Percentiles rank a stretch among this genome's conserved stretches.
phyloP scores from a whole-genome alignment of 805 yeast genomes.

The Maudiozyma serrabonitensis region DNA sequence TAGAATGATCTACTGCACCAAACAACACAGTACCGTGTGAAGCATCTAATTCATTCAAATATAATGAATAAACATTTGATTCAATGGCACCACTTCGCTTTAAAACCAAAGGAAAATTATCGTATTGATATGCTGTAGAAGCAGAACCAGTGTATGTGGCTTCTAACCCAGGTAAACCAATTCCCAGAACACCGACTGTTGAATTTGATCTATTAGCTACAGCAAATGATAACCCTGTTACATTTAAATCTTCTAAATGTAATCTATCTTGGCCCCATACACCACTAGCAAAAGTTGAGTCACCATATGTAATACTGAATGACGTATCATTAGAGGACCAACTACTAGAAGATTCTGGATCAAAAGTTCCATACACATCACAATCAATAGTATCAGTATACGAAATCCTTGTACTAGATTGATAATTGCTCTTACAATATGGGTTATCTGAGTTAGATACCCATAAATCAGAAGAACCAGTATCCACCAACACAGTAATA shows the following conservation, averaged over 20 bases:
- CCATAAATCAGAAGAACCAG: conserved; percentile 64
- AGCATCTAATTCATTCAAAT: conserved; percentile 37
- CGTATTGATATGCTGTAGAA: conserved; percentile 35
- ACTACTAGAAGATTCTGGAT: conserved; percentile 14
- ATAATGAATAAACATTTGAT: conserved; percentile 52
- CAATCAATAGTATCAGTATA: conserved; percentile 30
- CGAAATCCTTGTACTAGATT: not conserved
- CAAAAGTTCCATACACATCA: conserved; percentile 30
- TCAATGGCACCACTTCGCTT: conserved; percentile 47
- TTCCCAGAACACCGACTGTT: conserved; percentile 59
- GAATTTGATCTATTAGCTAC: conserved; percentile 60
- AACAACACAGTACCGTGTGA: conserved; percentile 49
- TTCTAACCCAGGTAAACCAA: conserved; percentile 64
- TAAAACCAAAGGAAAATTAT: conserved; percentile 58
- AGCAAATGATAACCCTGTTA: conserved; percentile 56
- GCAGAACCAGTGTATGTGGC: conserved; percentile 37
- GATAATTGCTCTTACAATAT: conserved; percentile 26
- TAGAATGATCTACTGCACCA: conserved; percentile 63
- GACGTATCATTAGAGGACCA: conserved; percentile 25
- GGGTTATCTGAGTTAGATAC: conserved; percentile 43
- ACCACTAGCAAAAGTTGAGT: conserved; percentile 37
- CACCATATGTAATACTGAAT: conserved; percentile 45
- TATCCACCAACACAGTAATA: conserved; percentile 50
- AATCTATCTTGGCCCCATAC: conserved; percentile 47
- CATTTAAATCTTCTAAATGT: conserved; percentile 38